Conservation (phyloP, 306 rosid genomes). For the Carpinus fangiana region DNA sequence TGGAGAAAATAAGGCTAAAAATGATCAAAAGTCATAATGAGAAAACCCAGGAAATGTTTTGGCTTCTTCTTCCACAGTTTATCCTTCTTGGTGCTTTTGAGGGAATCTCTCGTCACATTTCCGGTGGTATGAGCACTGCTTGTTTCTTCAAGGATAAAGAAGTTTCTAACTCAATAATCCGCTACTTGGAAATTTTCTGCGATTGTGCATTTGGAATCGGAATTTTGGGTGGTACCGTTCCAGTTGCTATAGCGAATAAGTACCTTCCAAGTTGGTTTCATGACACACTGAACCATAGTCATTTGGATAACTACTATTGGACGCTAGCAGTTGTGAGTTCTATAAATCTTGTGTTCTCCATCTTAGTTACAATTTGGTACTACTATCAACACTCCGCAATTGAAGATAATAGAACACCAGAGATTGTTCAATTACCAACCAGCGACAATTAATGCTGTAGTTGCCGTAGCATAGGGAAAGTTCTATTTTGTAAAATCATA, state of each 20-base stretch:
- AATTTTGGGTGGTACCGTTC: neutral
- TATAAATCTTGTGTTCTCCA: conserved; percentile 14
- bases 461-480: no score
- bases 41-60: no score
- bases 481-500: no score
- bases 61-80: conserved; percentile 48
- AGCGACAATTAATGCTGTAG: no score
- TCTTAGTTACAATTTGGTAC: conserved; percentile 13
- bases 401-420: no score
- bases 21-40: neutral
- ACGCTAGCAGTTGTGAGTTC: conserved; percentile 21
- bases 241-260: no score
- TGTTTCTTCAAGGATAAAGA: neutral
- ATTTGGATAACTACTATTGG: conserved; percentile 38
- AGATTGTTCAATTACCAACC: no score
- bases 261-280: conserved; percentile 38
- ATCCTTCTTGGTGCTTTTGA: conserved; percentile 12
- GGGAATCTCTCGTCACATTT: neutral
- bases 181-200: neutral
- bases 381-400: neutral
- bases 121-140: neutral
- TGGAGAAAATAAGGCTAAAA: conserved; percentile 28
- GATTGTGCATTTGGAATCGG: conserved; percentile 28
- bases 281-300: conserved; percentile 33
- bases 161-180: neutral